Evolutionary conservation across 2,329 filamentous ascomycete species (phyloP).

Genomic region (Lomentospora prolificans): DNA sequence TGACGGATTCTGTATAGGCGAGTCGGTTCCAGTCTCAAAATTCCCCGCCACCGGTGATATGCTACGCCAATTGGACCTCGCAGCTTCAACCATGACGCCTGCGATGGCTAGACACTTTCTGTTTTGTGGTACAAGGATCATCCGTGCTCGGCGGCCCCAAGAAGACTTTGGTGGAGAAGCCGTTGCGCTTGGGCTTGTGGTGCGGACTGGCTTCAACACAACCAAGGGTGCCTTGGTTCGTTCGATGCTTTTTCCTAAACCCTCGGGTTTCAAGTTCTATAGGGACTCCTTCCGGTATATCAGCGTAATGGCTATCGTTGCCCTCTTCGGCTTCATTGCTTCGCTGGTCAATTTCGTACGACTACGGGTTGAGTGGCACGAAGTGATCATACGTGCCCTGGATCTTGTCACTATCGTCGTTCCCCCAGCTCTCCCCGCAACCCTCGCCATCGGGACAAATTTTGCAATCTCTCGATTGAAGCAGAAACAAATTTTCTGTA

Average conservation of each 20-base stretch:
- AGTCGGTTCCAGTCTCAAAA: conserved; percentile 96
- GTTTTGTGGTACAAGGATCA: conserved; percentile 91
- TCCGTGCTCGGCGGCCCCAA: conserved; percentile 79
- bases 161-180: conserved; percentile 80
- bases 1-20: too few species aligned
- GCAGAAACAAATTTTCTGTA: conserved; percentile 89
- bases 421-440: conserved; percentile 86
- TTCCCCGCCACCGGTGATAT: conserved; percentile 72
- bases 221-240: conserved; percentile 93
- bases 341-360: conserved; percentile 91
- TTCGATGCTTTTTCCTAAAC: conserved; percentile 97
- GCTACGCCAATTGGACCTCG: conserved; percentile 65
- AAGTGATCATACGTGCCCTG: conserved; percentile 84
- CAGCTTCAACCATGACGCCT: conserved; percentile 71
- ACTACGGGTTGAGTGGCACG: conserved; percentile 72
- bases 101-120: conserved; percentile 82
- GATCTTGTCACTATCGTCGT: conserved; percentile 98
- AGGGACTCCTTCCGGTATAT: conserved; percentile 97
- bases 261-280: conserved; percentile 97
- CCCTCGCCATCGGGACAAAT: conserved; percentile 90
- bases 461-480: conserved; percentile 84
- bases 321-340: conserved; percentile 74
- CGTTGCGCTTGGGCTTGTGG: conserved; percentile 81
- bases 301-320: conserved; percentile 86
- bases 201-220: conserved; percentile 92